Evolutionary conservation across 1,284 basidiomycete genomes (phyloP), one percentile per base, ranked within the genome.

Genomic region (Rhodotorula sp.): DNA sequence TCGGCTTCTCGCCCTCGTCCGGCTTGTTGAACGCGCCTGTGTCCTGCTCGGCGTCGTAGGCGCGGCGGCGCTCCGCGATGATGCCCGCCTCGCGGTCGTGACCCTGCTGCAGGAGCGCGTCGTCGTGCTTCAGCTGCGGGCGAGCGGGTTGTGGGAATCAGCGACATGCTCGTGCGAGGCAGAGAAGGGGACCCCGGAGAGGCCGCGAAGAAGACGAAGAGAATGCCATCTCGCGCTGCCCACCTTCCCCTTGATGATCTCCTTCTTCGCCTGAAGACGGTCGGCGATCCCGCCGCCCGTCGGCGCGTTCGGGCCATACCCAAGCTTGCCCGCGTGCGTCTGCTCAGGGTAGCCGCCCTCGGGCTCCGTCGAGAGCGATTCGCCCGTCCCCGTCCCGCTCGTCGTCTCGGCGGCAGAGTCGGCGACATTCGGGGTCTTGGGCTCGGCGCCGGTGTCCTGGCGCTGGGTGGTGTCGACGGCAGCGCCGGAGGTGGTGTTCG

Each of bases 391-490:
- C 22, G 29, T 13, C 50, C 27, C 29, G 36, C 27, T 41, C 9
- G 37, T 51, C 19, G 63, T 55, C 22, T 46, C 55, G 27, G 41
- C 19, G 19, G 34, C 44, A 36, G 41, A 29, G 34, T 32, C 46
- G 27, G 22, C 54, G 37, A 4, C n/a, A 34, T 27, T 2, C 13
- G 50, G 15, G 27, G 37, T 19, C 6, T 4, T 37, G 15, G 37
- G 10, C 17, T 37, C 59, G 46, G 44, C 44, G n/a, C 44, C 59
- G 8, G 44, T 15, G 59, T 54, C 41, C 32, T 46, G 44, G 54
- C 73, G 70, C 58, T 75, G 73, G 9, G 74, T 77, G 1, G 78
- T 76, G 55, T 78, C 77, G 46, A 39, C 61, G 7, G 61, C 61
- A 36, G 48, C 37, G 48, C 27, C 48, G 22, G 34, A 15, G 0